Base-by-base conservation (phyloP, 495 filamentous ascomycete species). In the Penicillium turbatum region DNA sequence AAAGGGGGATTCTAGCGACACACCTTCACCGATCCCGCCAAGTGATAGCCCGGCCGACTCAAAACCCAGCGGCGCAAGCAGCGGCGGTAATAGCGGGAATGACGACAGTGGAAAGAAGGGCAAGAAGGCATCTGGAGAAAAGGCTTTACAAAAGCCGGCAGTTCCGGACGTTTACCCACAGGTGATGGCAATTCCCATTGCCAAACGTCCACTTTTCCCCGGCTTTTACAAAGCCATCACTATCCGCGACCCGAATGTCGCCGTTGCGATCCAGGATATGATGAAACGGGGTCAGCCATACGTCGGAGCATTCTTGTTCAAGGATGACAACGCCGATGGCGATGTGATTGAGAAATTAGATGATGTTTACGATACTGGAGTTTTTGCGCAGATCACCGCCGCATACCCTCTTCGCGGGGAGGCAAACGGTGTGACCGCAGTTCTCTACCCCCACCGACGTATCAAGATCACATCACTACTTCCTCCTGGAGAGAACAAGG, bases 151-250 rank as follows among this genome's bases (percentile, higher is more conserved):
- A 63, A 97, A 96, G 71, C 87, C 90, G 3, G 78, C 84, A 0
- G 85, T 97, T 5, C 95, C 95, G 17, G 95, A 97, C 43, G 85
- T 97, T 34, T 99, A 99, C 67, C 93, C 95, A 17, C 92, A 97
- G 64, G 91, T 99, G 43, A 91, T 99, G 87, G 95, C 95, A 1
- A 92, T 99, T 50, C 93, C 95, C n/a, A 96, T 99, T 60, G 87
- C 89, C 5, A 92, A 93, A 72, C 82, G 95, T 41, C 95, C 93
- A 21, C 73, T 99, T 2, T 99, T 97, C 71, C 95, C 95, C 0
- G 95, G 95, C 0, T 99, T 96, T 72, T 99, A 99, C 74, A 99
- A 99, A 68, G 92, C 95, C 3, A 88, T 99, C 54, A 97, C 93
- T 5, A 91, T 99, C 48, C 86, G 86, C 56, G 89, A 99, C 66